Conservation (phyloP, 2,329 filamentous ascomycete genomes). For the Paecilomyces formosus region DNA sequence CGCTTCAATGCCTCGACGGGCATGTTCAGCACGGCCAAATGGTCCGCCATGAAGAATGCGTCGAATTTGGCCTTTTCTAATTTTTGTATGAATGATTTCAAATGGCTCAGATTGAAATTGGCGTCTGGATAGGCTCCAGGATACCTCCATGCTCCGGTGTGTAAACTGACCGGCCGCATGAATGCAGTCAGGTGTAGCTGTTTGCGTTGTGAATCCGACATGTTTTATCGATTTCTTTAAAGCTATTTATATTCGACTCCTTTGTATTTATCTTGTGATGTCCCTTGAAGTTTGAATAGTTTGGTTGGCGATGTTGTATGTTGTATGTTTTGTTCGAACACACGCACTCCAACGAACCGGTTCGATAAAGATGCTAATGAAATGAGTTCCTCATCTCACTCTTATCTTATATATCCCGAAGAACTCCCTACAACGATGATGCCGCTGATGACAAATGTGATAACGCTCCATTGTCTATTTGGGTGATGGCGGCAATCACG, state of each 20-base stretch:
- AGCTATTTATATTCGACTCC: too few relatives aligned
- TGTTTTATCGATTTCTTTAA: not conserved
- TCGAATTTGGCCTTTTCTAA: slow-evolving; percentile 50
- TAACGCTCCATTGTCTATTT: not conserved
- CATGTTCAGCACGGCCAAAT: slow-evolving; percentile 50
- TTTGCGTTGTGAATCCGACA: slow-evolving; percentile 7
- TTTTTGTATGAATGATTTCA: slow-evolving; percentile 48
- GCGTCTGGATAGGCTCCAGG: slow-evolving; percentile 49
- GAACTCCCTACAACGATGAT: not conserved
- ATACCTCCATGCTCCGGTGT: slow-evolving; percentile 52
- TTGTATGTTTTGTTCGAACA: too few relatives aligned
- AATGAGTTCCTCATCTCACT: not conserved
- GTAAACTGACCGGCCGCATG: slow-evolving; percentile 51
- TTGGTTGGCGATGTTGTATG: too few relatives aligned
- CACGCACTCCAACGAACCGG: not conserved
- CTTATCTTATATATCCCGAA: not conserved
- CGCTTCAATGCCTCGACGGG: slow-evolving; percentile 50
- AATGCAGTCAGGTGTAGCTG: slow-evolving; percentile 51
- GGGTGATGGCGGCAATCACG: not conserved
- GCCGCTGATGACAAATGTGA: not conserved
- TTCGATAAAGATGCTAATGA: not conserved
- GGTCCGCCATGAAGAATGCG: slow-evolving; percentile 52
- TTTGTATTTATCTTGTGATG: too few relatives aligned
- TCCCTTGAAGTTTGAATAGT: too few relatives aligned
- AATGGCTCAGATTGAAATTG: slow-evolving; percentile 50